Conservation (phyloP, 345 rosid species). For the Excoecaria cochinchinensis region DNA sequence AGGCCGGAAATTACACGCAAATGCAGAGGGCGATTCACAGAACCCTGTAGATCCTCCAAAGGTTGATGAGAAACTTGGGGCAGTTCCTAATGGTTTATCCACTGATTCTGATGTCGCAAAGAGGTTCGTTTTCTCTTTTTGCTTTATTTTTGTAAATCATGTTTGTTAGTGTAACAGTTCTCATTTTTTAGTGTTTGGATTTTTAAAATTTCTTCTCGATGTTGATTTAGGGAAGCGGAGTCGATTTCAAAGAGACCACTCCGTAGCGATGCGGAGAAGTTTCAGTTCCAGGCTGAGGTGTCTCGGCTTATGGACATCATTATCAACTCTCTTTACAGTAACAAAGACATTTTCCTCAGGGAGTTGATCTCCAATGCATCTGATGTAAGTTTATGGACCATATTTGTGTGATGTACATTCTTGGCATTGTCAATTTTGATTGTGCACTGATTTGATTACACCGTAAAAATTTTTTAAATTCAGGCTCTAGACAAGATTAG, state of each 20-base stretch:
- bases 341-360: slow-evolving; percentile 95
- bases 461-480: slow-evolving; percentile 9
- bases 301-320: slow-evolving; percentile 98
- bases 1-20: slow-evolving; percentile 81
- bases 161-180: not conserved
- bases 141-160: not conserved
- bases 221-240: slow-evolving; percentile 68
- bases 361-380: slow-evolving; percentile 98
- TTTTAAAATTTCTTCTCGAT: slow-evolving; percentile 2
- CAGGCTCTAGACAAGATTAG: slow-evolving; percentile 96
- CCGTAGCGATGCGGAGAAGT: slow-evolving; percentile 83
- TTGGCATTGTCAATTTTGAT: not conserved
- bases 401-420: not conserved
- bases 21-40: slow-evolving; percentile 66
- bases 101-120: slow-evolving; percentile 97
- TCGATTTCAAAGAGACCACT: slow-evolving; percentile 87
- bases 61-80: slow-evolving; percentile 91
- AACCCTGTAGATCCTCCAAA: slow-evolving; percentile 76
- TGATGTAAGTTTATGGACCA: slow-evolving; percentile 54
- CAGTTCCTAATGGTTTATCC: slow-evolving; percentile 75
- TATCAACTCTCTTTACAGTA: slow-evolving; percentile 96
- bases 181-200: not conserved
- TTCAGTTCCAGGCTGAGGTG: slow-evolving; percentile 98
- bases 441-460: not conserved
- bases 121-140: slow-evolving; percentile 42